These are phyloP conservation scores for Pestalotiopsis sp. DNA, from an alignment of 2,329 filamentous ascomycete species.

Conservation along the genomic window DNA sequence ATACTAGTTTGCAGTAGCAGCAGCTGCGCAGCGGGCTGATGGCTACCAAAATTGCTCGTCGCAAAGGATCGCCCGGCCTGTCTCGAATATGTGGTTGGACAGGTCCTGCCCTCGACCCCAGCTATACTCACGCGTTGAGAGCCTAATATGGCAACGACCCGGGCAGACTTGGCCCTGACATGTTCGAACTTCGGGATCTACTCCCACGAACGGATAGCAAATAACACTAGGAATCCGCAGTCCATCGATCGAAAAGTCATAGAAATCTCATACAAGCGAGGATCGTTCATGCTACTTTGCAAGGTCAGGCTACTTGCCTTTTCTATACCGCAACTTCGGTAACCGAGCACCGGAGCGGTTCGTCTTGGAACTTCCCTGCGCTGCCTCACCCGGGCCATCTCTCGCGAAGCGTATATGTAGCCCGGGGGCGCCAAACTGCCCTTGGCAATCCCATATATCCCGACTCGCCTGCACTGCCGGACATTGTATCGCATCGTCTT, in stretches of 20 bases:
- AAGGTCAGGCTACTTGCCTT: not conserved
- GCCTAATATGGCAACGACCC: not conserved
- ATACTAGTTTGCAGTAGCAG: not conserved
- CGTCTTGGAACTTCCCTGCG: not conserved
- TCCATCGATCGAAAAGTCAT: not conserved
- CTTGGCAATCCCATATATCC: not conserved
- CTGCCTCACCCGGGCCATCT: not conserved
- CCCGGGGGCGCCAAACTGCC: not conserved
- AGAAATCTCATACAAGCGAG: not conserved
- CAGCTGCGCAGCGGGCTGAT: not conserved
- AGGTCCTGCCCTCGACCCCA: not conserved
- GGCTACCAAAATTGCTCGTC: not conserved
- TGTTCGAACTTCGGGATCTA: not conserved
- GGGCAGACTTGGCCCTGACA: not conserved
- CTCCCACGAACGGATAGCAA: not conserved
- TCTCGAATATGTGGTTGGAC: constrained; percentile 1
- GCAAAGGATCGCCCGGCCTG: not conserved
- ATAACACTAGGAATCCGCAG: not conserved
- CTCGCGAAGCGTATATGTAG: not conserved
- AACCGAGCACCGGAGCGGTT: not conserved
- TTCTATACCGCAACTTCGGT: not conserved
- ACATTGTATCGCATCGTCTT: not conserved
- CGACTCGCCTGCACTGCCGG: not conserved
- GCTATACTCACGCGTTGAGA: not conserved
- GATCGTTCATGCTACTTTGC: not conserved